These are phyloP conservation scores for Arthrocladium fulminans DNA, from an alignment of 2,329 filamentous ascomycete species.

Conservation along the genomic window DNA sequence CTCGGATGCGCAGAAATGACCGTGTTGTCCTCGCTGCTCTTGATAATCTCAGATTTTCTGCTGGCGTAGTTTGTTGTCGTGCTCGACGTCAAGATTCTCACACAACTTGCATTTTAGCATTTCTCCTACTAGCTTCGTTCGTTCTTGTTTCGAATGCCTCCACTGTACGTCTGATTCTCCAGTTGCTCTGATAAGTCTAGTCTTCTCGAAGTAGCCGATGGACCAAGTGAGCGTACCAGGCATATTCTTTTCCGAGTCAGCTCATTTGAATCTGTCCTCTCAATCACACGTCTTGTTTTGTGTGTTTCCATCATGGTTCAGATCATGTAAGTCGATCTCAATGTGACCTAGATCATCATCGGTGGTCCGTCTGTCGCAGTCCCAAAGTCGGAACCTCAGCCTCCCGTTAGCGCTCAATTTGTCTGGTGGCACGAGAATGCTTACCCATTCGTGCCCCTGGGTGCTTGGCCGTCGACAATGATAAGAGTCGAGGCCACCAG, in stretches of 20 bases:
- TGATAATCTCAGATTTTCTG: conserved; percentile 60
- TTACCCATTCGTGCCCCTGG: conserved; percentile 64
- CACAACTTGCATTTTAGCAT: conserved; percentile 54
- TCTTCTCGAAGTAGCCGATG: conserved; percentile 63
- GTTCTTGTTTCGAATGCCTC: conserved; percentile 48
- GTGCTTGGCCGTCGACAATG: conserved; percentile 56
- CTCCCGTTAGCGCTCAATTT: conserved; percentile 65
- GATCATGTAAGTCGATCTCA: conserved; percentile 55
- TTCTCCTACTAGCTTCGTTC: conserved; percentile 47
- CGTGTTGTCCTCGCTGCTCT: conserved; percentile 51
- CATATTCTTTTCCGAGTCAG: conserved; percentile 58
- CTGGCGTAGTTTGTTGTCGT: conserved; percentile 55
- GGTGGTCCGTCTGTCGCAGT: conserved; percentile 62
- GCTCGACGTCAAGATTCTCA: conserved; percentile 40
- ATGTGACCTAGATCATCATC: conserved; percentile 68
- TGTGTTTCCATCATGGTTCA: conserved; percentile 53
- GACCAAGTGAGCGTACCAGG: conserved; percentile 61
- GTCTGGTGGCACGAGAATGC: conserved; percentile 59
- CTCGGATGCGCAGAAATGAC: conserved; percentile 60
- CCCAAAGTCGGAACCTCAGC: conserved; percentile 63
- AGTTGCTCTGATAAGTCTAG: conserved; percentile 55
- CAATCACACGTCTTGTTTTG: conserved; percentile 55
- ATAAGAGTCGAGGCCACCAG: conserved; percentile 59
- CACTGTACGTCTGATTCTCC: conserved; percentile 50
- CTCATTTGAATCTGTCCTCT: conserved; percentile 55